A percentile compares a stretch with the other conserved stretches of the same genome.
Evolutionary conservation across 2,329 filamentous ascomycete species (phyloP).

Genomic region (Fusarium luffae): DNA sequence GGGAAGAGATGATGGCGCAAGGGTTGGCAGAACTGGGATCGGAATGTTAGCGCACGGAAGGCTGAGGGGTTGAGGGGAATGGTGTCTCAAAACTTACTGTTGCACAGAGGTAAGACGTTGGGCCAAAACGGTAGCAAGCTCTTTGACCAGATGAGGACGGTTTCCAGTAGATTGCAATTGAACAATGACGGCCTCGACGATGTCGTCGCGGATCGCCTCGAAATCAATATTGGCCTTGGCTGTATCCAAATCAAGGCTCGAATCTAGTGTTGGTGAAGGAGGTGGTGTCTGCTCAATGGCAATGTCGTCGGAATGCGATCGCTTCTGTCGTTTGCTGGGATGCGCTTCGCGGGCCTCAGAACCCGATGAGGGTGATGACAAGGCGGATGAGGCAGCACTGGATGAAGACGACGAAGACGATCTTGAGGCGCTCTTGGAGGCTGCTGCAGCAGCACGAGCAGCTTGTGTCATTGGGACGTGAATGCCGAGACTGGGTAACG

Average conservation of each 20-base stretch:
- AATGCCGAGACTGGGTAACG: conserved; percentile 91
- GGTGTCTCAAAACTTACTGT: conserved; percentile 73
- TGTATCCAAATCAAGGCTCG: conserved; percentile 46
- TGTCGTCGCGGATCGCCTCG: conserved; percentile 90
- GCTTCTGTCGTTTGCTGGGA: conserved; percentile 77
- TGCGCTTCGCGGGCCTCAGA: conserved; percentile 52
- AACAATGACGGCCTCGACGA: conserved; percentile 89
- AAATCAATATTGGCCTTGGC: conserved; percentile 64
- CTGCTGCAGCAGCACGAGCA: conserved; percentile 64
- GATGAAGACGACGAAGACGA: conserved; percentile 43
- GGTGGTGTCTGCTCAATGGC: conserved; percentile 79
- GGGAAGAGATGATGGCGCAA: conserved; percentile 92
- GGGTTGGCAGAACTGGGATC: conserved; percentile 87
- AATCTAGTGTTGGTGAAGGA: conserved; percentile 51
- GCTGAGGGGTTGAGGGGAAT: conserved; percentile 25
- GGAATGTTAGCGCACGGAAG: conserved; percentile 43
- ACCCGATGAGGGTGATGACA: conserved; percentile 48
- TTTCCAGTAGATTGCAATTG: conserved; percentile 92
- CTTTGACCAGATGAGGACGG: conserved; percentile 92
- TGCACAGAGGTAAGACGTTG: conserved; percentile 84
- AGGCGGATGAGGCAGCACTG: conserved; percentile 46
- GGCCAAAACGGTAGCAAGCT: conserved; percentile 84
- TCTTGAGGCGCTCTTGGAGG: conserved; percentile 55
- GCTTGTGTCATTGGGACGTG: conserved; percentile 78
- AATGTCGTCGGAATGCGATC: conserved; percentile 84